phyloP scores from a whole-genome alignment of 768 basidiomycete species.

The Cystofilobasidium ferigula region DNA sequence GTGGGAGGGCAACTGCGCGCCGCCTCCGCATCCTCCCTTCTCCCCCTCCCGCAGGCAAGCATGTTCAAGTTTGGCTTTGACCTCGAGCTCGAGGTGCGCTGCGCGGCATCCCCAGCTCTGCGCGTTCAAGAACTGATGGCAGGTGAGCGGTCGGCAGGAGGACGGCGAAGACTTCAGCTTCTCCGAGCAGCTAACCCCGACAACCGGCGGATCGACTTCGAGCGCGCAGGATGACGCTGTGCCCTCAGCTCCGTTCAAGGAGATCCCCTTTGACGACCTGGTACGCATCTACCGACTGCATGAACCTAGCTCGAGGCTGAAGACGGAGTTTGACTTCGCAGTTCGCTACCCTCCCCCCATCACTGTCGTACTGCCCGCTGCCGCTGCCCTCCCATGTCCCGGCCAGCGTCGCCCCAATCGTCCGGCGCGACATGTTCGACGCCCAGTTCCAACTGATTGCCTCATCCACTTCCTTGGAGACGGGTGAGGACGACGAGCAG shows the following conservation, averaged over 20 bases:
- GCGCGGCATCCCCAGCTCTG: too few relatives aligned
- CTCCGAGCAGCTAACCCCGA: slow-evolving; percentile 1
- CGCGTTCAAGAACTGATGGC: too few relatives aligned
- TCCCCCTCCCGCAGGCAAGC: neutral
- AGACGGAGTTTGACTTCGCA: slow-evolving; percentile 41
- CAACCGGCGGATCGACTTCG: neutral
- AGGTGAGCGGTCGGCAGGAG: slow-evolving; percentile 13
- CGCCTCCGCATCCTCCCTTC: neutral
- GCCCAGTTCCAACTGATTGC: slow-evolving; percentile 74
- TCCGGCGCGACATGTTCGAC: slow-evolving; percentile 83
- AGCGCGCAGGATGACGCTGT: neutral
- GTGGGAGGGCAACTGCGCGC: too few relatives aligned
- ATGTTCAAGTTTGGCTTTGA: slow-evolving; percentile 68
- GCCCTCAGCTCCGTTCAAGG: slow-evolving; percentile 8
- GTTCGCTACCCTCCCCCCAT: slow-evolving; percentile 57
- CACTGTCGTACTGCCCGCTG: slow-evolving; percentile 71
- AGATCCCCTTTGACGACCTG: slow-evolving; percentile 21
- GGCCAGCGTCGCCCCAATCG: slow-evolving; percentile 38
- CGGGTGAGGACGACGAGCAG: slow-evolving; percentile 26
- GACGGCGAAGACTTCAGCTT: slow-evolving; percentile 8
- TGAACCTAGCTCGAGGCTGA: too few relatives aligned
- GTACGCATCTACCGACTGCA: slow-evolving; percentile 6
- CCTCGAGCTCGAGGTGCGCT: slow-evolving; percentile 41
- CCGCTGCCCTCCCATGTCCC: slow-evolving; percentile 43
- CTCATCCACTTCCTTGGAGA: too few relatives aligned